These are phyloP conservation scores for Rheum nobile DNA, from an alignment of 148 eudicot species.

Conservation along the genomic window DNA sequence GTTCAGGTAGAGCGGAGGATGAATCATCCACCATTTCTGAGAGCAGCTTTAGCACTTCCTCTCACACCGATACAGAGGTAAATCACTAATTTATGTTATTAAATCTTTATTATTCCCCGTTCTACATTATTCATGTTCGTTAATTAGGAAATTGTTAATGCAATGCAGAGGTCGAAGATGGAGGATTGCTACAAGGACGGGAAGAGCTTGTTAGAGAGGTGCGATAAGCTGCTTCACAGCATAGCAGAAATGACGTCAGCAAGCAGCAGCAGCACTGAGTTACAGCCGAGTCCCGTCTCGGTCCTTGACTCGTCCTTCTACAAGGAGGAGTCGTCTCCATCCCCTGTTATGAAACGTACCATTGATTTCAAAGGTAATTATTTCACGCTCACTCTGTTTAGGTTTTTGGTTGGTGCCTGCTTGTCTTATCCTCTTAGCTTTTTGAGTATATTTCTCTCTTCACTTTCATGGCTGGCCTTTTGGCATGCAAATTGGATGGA, in stretches of 20 bases:
- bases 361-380: slow-evolving; percentile 80
- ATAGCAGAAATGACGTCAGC: slow-evolving; percentile 63
- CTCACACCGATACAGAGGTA: slow-evolving; percentile 79
- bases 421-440: neutral
- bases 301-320: slow-evolving; percentile 86
- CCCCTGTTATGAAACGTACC: slow-evolving; percentile 77
- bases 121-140: neutral
- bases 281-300: slow-evolving; percentile 90
- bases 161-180: slow-evolving; percentile 44
- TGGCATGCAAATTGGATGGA: neutral
- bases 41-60: slow-evolving; percentile 56
- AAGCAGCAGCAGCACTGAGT: slow-evolving; percentile 28
- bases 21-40: slow-evolving; percentile 63
- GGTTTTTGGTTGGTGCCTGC: neutral
- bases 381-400: neutral
- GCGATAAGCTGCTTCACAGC: slow-evolving; percentile 65
- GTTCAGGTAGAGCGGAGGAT: slow-evolving; percentile 29
- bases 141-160: neutral
- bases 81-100: neutral
- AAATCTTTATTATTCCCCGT: neutral
- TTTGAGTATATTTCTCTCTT: neutral
- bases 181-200: slow-evolving; percentile 57
- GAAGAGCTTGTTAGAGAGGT: slow-evolving; percentile 59
- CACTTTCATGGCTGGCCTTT: neutral
- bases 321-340: slow-evolving; percentile 91